Evolutionary conservation across 257 asterid species (phyloP).

Genomic region (Lantana camara): DNA sequence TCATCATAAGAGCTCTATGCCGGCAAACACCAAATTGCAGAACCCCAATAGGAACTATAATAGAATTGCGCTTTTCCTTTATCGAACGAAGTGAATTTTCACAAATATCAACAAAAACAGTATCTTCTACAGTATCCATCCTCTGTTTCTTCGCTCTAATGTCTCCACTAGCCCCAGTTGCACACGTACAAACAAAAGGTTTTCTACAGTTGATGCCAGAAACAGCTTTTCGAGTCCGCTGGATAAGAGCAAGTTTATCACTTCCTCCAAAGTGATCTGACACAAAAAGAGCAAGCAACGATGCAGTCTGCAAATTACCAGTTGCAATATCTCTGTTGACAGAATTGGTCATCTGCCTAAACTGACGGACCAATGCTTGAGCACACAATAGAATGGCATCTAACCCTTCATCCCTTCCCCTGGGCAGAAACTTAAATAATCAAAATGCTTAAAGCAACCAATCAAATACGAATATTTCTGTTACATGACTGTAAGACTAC

Average conservation of each 20-base stretch:
- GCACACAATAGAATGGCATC: conserved; percentile 75
- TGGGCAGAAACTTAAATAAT: conserved; percentile 37
- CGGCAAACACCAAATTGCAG: conserved; percentile 93
- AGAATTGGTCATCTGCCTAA: conserved; percentile 59
- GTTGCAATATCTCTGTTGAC: conserved; percentile 34
- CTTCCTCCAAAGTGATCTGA: conserved; percentile 99
- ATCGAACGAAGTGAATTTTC: conserved; percentile 70
- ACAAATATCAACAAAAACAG: conserved; percentile 60
- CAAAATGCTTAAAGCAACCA: not conserved
- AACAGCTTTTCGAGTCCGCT: conserved; percentile 70
- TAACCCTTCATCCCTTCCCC: conserved; percentile 83
- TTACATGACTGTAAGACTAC: conserved; percentile 5
- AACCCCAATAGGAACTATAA: conserved; percentile 85
- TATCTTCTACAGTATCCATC: conserved; percentile 45
- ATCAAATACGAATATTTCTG: conserved; percentile 6
- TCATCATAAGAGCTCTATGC: conserved; percentile 94
- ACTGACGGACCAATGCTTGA: conserved; percentile 57
- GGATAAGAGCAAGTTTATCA: conserved; percentile 63
- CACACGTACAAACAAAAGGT: conserved; percentile 92
- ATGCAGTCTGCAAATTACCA: conserved; percentile 67
- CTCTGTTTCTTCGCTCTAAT: conserved; percentile 36
- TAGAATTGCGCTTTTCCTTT: conserved; percentile 63
- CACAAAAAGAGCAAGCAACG: conserved; percentile 89
- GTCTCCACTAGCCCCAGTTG: conserved; percentile 51
- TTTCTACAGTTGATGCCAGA: conserved; percentile 67